Percentiles rank a stretch among this genome's conserved stretches.
These are phyloP conservation scores for Stephanocyclus meneghinianus DNA, from an alignment of 352 stramenopile species.

Conservation along the genomic window DNA sequence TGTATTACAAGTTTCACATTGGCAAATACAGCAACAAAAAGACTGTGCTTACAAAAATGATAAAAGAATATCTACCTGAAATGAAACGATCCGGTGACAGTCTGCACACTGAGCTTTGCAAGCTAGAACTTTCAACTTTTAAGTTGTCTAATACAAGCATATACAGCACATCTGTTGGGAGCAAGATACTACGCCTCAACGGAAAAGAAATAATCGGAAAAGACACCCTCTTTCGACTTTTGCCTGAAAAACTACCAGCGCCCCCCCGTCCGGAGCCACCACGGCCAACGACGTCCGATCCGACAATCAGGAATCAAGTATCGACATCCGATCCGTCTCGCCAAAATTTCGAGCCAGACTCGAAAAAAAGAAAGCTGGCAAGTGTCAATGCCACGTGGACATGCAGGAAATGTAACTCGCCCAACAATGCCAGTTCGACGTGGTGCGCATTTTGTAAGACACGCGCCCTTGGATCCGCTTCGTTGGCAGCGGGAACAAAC, in stretches of 20 bases:
- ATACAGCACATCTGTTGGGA: not conserved
- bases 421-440: no score
- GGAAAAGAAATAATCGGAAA: not conserved
- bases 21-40: conserved; percentile 36
- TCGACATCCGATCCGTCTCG: not conserved
- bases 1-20: conserved; percentile 52
- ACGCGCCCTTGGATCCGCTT: no score
- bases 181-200: not conserved
- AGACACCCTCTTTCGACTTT: conserved; percentile 6
- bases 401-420: no score
- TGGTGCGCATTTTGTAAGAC: no score
- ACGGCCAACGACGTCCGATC: not conserved
- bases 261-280: not conserved
- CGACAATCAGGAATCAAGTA: not conserved
- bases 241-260: not conserved
- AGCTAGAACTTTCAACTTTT: conserved; percentile 7
- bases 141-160: not conserved
- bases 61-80: conserved; percentile 15
- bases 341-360: no score
- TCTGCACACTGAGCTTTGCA: not conserved
- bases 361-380: no score
- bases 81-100: not conserved
- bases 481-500: no score
- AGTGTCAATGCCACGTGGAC: no score
- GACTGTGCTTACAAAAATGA: conserved; percentile 25